phyloP scores from a whole-genome alignment of 768 basidiomycete species.

The Lactarius hatsudake region DNA sequence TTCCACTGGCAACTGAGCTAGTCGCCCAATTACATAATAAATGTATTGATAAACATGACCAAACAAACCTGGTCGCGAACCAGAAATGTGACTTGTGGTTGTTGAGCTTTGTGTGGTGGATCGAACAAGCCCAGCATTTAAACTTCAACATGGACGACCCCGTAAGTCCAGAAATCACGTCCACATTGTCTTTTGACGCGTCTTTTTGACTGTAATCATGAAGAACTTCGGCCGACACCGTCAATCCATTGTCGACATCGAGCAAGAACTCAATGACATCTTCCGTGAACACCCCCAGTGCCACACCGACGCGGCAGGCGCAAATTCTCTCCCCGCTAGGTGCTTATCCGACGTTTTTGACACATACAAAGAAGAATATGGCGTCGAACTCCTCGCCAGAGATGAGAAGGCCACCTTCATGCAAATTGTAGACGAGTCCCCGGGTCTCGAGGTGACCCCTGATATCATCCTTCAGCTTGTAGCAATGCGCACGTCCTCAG shows the following conservation, averaged over 20 bases:
- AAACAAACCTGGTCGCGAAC: conserved; percentile 6
- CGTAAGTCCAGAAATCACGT: conserved; percentile 9
- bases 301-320: conserved; percentile 54
- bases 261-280: conserved; percentile 63
- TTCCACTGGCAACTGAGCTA: too few species aligned
- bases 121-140: not conserved
- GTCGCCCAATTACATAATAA: not conserved
- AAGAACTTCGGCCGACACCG: conserved; percentile 54
- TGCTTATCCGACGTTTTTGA: conserved; percentile 70
- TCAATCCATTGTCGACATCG: conserved; percentile 69
- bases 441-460: conserved; percentile 67
- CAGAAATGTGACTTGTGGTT: not conserved
- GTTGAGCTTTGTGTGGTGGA: conserved; percentile 5
- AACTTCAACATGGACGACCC: conserved; percentile 17
- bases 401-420: conserved; percentile 64
- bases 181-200: not conserved
- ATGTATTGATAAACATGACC: not conserved
- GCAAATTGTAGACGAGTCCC: conserved; percentile 53
- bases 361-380: conserved; percentile 56
- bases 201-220: not conserved
- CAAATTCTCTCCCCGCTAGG: conserved; percentile 65
- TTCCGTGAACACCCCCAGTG: conserved; percentile 64
- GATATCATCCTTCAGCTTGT: conserved; percentile 60
- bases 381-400: conserved; percentile 60
- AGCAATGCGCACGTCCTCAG: conserved; percentile 38